These are phyloP conservation scores for Globisporangium parvum DNA, from an alignment of 352 stramenopile species.

Conservation along the genomic window DNA sequence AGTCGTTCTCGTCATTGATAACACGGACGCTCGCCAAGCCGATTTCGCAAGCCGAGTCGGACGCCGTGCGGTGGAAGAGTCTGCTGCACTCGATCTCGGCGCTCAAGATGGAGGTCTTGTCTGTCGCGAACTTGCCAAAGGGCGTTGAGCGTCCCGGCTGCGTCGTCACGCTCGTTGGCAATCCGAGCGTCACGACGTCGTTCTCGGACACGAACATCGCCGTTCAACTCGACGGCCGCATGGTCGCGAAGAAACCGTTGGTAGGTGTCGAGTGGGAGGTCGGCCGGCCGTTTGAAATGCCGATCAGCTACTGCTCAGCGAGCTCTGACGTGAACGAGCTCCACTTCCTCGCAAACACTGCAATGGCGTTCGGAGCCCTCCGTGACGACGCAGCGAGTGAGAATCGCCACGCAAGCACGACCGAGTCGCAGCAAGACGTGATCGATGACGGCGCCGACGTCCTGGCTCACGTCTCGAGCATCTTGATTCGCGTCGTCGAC, in stretches of 20 bases:
- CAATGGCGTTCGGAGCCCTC: slow-evolving; percentile 20
- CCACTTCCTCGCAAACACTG: slow-evolving; percentile 24
- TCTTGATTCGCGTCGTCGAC: slow-evolving; percentile 48
- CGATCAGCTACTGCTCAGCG: slow-evolving; percentile 13
- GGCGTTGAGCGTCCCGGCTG: slow-evolving; percentile 24
- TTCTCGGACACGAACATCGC: slow-evolving; percentile 2
- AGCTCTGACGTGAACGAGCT: slow-evolving; percentile 9
- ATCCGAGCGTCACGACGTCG: slow-evolving; percentile 12
- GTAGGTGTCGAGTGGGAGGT: slow-evolving; percentile 11
- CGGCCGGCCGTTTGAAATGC: slow-evolving; percentile 10
- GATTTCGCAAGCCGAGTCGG: slow-evolving; percentile 18
- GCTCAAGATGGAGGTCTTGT: slow-evolving; percentile 42
- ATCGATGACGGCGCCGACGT: slow-evolving; percentile 20
- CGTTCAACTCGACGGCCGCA: slow-evolving; percentile 19
- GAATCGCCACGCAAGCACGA: background rate
- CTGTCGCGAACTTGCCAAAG: slow-evolving; percentile 32
- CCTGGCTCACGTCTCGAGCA: slow-evolving; percentile 26
- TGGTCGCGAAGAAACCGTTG: slow-evolving; percentile 17
- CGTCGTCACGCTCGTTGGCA: slow-evolving; percentile 43
- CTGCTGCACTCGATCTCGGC: slow-evolving; percentile 35
- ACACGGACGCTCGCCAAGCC: slow-evolving; percentile 32
- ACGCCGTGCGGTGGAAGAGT: slow-evolving; percentile 16
- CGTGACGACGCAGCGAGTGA: slow-evolving; percentile 3
- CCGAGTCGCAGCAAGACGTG: slow-evolving; percentile 7
- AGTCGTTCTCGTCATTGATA: slow-evolving; percentile 27